Percentiles rank a stretch among this genome's conserved stretches.
phyloP scores from a whole-genome alignment of 2,329 filamentous ascomycete genomes.

The Neonectria punicea region DNA sequence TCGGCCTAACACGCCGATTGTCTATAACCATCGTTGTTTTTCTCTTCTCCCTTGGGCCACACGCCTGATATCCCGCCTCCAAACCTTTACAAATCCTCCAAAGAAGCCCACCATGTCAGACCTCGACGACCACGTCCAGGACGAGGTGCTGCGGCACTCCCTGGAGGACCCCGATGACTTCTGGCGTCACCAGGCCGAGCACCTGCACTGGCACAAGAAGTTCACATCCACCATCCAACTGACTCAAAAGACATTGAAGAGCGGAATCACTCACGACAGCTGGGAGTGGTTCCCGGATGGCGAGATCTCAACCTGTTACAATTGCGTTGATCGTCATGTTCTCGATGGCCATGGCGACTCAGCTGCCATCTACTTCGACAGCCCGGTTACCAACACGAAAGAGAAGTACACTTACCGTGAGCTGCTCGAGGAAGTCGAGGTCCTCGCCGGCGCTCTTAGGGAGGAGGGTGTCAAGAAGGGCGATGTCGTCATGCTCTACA shows the following conservation, averaged over 20 bases:
- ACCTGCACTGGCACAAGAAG: constrained; percentile 83
- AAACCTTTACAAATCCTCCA: background rate
- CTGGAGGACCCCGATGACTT: constrained; percentile 77
- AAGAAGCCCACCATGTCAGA: constrained; percentile 27
- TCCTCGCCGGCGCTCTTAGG: constrained; percentile 81
- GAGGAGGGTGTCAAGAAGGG: constrained; percentile 86
- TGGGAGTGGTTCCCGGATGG: constrained; percentile 94
- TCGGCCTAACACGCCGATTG: background rate
- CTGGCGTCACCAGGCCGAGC: constrained; percentile 79
- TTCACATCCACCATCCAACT: constrained; percentile 71
- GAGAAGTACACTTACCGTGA: constrained; percentile 78
- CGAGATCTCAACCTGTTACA: constrained; percentile 91
- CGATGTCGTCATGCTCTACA: constrained; percentile 91
- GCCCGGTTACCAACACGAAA: constrained; percentile 80
- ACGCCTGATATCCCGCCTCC: constrained; percentile 1
- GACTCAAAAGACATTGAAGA: constrained; percentile 71
- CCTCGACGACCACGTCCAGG: constrained; percentile 52
- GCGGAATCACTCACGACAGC: constrained; percentile 72
- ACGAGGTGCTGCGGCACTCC: constrained; percentile 65
- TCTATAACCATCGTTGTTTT: constrained; percentile 4
- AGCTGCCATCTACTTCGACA: constrained; percentile 87
- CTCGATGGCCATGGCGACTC: constrained; percentile 76
- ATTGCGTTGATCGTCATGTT: constrained; percentile 92
- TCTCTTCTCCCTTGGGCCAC: constrained; percentile 2
- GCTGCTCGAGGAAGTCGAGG: constrained; percentile 82